phyloP scores from a whole-genome alignment of 805 yeast species.

The Pichia heedii region DNA sequence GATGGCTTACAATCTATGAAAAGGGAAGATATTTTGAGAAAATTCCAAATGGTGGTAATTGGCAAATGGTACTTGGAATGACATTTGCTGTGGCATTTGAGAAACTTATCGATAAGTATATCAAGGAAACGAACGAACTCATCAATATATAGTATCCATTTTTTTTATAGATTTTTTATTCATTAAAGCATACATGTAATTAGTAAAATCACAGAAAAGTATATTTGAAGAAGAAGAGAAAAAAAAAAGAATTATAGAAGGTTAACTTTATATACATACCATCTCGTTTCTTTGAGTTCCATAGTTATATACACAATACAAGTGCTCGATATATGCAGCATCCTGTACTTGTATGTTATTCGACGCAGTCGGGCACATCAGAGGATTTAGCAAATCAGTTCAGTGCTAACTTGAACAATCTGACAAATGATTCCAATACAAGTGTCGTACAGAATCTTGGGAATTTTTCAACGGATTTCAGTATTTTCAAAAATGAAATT shows the following conservation, averaged over 20 bases:
- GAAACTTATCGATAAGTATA: constrained; percentile 21
- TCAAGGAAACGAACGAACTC: constrained; percentile 5
- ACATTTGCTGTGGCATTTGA: constrained; percentile 45
- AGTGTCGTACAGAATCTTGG: not conserved
- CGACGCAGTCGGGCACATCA: constrained; percentile 93
- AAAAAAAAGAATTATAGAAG: too few species aligned
- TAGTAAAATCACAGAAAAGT: too few species aligned
- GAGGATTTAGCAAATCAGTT: constrained; percentile 60
- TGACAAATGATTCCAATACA: not conserved
- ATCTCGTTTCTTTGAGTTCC: too few species aligned
- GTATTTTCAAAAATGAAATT: not conserved
- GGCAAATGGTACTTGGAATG: constrained; percentile 46
- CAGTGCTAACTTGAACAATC: constrained; percentile 18
- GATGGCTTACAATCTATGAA: constrained; percentile 59
- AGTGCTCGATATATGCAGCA: too few species aligned
- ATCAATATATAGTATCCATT: not conserved
- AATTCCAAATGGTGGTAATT: constrained; percentile 38
- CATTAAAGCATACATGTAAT: too few species aligned
- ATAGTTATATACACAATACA: too few species aligned
- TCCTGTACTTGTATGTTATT: constrained; percentile 50
- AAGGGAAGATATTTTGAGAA: constrained; percentile 26
- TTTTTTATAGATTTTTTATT: too few species aligned
- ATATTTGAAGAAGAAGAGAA: too few species aligned
- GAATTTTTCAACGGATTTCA: not conserved
- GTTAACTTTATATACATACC: too few species aligned